Percentiles rank a stretch among this genome's conserved stretches.
phyloP scores from a whole-genome alignment of 2,329 filamentous ascomycete genomes.

The Ophiostoma triangulosporum region DNA sequence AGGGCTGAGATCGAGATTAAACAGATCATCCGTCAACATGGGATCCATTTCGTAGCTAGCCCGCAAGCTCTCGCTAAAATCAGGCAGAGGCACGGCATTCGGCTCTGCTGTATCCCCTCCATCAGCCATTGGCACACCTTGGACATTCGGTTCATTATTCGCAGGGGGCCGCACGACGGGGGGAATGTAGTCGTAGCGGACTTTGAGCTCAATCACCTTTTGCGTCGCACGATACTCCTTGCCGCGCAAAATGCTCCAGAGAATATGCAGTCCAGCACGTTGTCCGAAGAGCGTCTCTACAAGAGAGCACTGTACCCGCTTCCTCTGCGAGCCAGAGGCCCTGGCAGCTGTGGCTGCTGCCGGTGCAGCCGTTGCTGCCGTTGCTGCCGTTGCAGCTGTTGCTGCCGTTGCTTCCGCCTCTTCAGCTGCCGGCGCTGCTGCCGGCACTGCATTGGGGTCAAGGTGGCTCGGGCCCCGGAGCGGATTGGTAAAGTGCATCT shows the following conservation, averaged over 20 bases:
- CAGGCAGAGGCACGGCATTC: no score
- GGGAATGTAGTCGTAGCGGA: constrained; percentile 40
- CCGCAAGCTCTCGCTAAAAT: no score
- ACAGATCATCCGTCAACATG: not conserved
- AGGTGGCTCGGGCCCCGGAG: constrained; percentile 30
- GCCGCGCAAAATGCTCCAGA: constrained; percentile 47
- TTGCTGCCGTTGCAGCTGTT: not conserved
- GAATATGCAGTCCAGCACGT: constrained; percentile 32
- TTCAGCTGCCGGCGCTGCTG: not conserved
- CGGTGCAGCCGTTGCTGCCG: not conserved
- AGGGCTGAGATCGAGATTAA: not conserved
- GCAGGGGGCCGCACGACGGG: no score
- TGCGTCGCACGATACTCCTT: constrained; percentile 32
- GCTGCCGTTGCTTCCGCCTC: not conserved
- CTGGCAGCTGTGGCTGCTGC: not conserved
- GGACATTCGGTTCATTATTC: no score
- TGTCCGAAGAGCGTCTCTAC: constrained; percentile 48
- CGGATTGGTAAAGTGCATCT: constrained; percentile 55
- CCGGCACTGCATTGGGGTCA: not conserved
- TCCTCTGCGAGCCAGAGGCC: not conserved
- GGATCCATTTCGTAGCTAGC: no score
- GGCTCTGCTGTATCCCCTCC: no score
- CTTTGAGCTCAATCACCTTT: constrained; percentile 42
- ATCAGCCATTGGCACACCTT: no score
- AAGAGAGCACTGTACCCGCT: constrained; percentile 19